Evolutionary conservation across 192 early-diverging fungal species (phyloP).

Genomic region (Endogone sp.): DNA sequence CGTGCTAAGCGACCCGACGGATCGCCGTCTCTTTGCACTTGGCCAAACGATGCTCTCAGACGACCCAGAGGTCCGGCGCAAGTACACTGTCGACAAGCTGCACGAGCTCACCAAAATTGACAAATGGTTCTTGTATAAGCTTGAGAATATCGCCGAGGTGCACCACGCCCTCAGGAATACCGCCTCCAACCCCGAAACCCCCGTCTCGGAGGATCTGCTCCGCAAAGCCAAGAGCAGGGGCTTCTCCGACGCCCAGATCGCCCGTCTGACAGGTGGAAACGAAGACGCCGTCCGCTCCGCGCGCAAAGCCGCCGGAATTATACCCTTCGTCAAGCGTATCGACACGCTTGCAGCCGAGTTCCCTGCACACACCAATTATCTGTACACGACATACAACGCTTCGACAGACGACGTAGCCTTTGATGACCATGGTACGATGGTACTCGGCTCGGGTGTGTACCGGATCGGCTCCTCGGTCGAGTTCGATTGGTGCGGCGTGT

Average conservation of each 20-base stretch:
- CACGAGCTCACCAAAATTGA: constrained; percentile 85
- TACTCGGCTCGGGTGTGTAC: constrained; percentile 96
- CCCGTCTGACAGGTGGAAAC: constrained; percentile 30
- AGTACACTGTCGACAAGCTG: constrained; percentile 74
- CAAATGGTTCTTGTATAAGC: constrained; percentile 88
- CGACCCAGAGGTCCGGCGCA: constrained; percentile 38
- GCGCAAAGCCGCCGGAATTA: constrained; percentile 72
- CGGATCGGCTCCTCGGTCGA: constrained; percentile 97
- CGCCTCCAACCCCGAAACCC: constrained; percentile 31
- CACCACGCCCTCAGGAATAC: constrained; percentile 40
- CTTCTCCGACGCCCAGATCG: constrained; percentile 90
- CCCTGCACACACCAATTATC: constrained; percentile 93
- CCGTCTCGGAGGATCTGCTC: constrained; percentile 49
- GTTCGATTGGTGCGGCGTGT: constrained; percentile 92
- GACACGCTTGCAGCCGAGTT: constrained; percentile 97
- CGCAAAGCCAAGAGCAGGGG: constrained; percentile 79
- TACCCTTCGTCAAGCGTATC: constrained; percentile 90
- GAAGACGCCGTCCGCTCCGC: constrained; percentile 70
- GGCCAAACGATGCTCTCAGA: constrained; percentile 71
- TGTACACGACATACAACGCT: constrained; percentile 98
- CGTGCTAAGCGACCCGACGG: constrained; percentile 67
- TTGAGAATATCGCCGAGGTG: constrained; percentile 73
- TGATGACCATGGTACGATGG: constrained; percentile 88
- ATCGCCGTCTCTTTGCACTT: constrained; percentile 80
- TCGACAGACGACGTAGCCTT: constrained; percentile 81